Evolutionary conservation across 192 early-diverging fungal species (phyloP), one percentile per base, ranked within the genome.

Genomic region (Dissophora ornata): DNA sequence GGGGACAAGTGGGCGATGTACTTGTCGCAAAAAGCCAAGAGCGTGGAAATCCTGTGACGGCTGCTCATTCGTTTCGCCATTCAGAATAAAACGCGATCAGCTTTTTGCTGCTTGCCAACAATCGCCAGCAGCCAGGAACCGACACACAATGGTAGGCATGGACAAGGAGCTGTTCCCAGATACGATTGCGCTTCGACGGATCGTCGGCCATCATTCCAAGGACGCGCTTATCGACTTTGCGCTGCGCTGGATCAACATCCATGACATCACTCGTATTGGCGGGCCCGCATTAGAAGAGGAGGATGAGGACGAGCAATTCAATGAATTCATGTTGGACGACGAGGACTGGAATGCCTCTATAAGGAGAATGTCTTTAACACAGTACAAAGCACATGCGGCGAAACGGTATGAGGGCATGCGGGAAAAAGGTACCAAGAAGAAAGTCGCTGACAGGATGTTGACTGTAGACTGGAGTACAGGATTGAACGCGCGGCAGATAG

Each of bases 121-220:
- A 55, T 13, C 36, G 36, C 36, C 6, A 9, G 7, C 36, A 38
- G 13, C 6, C 36, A 38, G 13, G 3, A 42, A 28, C 56, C 18
- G n/a, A 25, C 56, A 44, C 55, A 38, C 29, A 7, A 18, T 16
- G 15, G 21, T 25, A 11, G 32, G 21, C 44, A 75, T 75, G 63
- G 71, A 67, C 3, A 15, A 28, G 3, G 19, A 2, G 4, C 18
- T 62, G 15, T 77, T 55, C 26, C 47, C 51, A n/a, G 73, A 77
- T 30, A 50, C 73, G 40, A 22, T 55, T 16, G 57, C 80, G 18
- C 53, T 84, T 12, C 68, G 82, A n/a, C 63, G 75, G 19, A 36
- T 74, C 18, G 28, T 75, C 36, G 79, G 74, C 57, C 58, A 57
- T 30, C 82, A 84, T 55, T 61, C 65, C 21, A 84, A 81, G 40